Evolutionary conservation across 2,329 filamentous ascomycete species (phyloP).

Genomic region (Ophiostoma populinum): DNA sequence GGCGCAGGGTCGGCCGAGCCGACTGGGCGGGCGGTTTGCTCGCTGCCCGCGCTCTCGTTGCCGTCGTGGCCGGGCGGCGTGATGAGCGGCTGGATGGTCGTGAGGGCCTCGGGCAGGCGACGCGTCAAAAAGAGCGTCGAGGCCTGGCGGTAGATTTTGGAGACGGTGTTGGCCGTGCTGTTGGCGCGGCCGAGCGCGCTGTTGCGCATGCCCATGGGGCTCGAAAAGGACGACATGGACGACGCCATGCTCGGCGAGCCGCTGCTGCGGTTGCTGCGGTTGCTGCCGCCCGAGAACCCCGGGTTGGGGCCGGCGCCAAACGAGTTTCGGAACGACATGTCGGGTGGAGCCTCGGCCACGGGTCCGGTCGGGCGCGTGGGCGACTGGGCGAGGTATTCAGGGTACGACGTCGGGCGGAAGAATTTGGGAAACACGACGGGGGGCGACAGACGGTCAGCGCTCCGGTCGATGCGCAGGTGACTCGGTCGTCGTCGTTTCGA

Average conservation of each 20-base stretch:
- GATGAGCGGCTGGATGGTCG: conserved; percentile 70
- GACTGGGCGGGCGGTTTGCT: neutral
- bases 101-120: conserved; percentile 74
- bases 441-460: no score
- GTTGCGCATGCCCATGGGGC: conserved; percentile 45
- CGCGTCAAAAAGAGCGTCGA: conserved; percentile 91
- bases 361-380: no score
- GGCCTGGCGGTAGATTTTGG: conserved; percentile 85
- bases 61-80: conserved; percentile 32
- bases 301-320: conserved; percentile 28
- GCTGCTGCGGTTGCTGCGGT: conserved; percentile 3
- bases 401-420: no score
- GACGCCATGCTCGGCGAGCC: conserved; percentile 29
- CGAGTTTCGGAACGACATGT: conserved; percentile 27
- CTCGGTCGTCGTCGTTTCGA: no score
- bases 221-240: conserved; percentile 38
- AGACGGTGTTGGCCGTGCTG: conserved; percentile 37
- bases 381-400: no score
- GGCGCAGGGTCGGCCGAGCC: conserved; percentile 40
- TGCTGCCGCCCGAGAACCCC: conserved; percentile 25
- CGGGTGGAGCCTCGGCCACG: no score
- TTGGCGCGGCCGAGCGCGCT: conserved; percentile 15
- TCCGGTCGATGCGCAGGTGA: no score
- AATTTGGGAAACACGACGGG: no score
- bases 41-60: neutral